Evolutionary conservation across 495 filamentous ascomycete genomes (phyloP), one percentile per base, ranked within the genome.

Genomic region (Wilcoxina mikolae): DNA sequence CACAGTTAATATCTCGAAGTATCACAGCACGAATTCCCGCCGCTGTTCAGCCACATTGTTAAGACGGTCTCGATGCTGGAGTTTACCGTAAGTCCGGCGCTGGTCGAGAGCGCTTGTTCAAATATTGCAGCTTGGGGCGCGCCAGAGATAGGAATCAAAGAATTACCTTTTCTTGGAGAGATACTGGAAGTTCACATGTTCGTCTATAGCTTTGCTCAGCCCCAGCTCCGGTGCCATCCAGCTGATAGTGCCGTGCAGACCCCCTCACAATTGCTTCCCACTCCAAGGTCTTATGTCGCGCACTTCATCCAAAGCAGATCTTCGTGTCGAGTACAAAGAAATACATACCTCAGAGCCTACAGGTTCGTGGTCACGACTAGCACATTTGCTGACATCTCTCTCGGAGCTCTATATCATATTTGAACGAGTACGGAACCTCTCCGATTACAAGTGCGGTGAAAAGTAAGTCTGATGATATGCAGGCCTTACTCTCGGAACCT

Each of bases 181-280:
- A 49, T 66, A 17, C 46, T 66, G 29, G 62, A 66, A 52, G 63
- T 66, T 56, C 63, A 66, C 55, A 66, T 65, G 63, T 66, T 43
- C 9, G 54, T 56, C 23, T 26, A 25, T 47, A 12, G 41, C 24
- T 31, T 47, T 45, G 38, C 24, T 7, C 12, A 46, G n/a, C 11
- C 17, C 43, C 43, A 17, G 22, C 15, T 20, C 2, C 3, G 15
- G 1, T 1, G 28, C 23, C 18, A 15, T 28, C 27, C 29, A 15
- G 18, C 48, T 52, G 20, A 52, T 38, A 7, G 28, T 38, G 29
- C 28, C 49, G 24, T 1, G 23, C 22, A 66, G 63, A 54, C 63
- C 63, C 15, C 63, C 58, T 5, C 63, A 66, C 55, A 54, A 60
- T 44, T 56, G 58, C 5, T 66, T 66, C 48, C 63, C 63, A 24